Evolutionary conservation across 2,329 filamentous ascomycete genomes (phyloP), one percentile per base, ranked within the genome.

Genomic region (Fusarium piperis): DNA sequence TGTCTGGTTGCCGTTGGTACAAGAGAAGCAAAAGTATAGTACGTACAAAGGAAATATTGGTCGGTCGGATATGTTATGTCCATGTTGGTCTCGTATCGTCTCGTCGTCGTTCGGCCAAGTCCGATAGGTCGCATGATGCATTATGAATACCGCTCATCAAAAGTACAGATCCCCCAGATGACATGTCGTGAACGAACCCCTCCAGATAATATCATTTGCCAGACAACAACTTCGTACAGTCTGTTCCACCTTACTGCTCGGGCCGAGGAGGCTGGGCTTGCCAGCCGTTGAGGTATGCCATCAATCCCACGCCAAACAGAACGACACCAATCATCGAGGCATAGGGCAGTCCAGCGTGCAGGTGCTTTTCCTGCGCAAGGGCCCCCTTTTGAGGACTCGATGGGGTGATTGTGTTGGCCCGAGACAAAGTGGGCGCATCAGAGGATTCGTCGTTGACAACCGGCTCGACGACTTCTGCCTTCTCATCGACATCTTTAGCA

Each of bases 251-350:
- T 79, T 72, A 82, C 76, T 76, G 74, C 64, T 83, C 80, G 53
- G 79, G 58, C 23, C 74, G 75, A 5, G 80, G 72, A 39, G 81
- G 76, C 58, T 80, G 76, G 23, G 77, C 41, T 75, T 94, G 92
- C 93, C 93, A 95, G 58, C 92, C 92, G 77, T 96, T 96, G 74
- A 96, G 86, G 81, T 94, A 95, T 44, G 92, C 93, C 93, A 96
- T 96, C 71, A 96, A 80, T 15, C 93, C 92, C 83, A 96, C 92
- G 33, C 93, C 93, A 67, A 96, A 84, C 62, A 96, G 81, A 28
- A 96, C 93, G 33, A 96, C 93, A 12, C 93, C 92, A 51, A 96
- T 82, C 88, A 95, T 94, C 2, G 92, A 94, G 41, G 92, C 91
- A 77, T 95, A 95, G 16, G 93, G 93, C 65, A 93, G 85, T 62